phyloP scores from a whole-genome alignment of 2,329 filamentous ascomycete species.

The Microdochium paspali region DNA sequence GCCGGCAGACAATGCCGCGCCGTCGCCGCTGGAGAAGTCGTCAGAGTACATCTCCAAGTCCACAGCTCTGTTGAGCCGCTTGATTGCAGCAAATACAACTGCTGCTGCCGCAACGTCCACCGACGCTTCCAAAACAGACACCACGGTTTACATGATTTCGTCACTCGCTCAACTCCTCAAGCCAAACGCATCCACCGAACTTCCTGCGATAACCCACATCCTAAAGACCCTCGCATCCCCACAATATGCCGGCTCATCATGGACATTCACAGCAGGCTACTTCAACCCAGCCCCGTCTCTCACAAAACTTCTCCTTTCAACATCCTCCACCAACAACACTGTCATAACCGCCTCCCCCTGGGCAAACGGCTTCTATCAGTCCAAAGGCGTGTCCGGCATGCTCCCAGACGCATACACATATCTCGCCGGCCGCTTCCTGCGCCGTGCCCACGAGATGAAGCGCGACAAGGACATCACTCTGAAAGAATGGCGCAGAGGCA shows the following conservation, averaged over 20 bases:
- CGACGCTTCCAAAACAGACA: slow-evolving; percentile 35
- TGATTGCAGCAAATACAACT: slow-evolving; percentile 48
- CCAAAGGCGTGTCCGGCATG: slow-evolving; percentile 79
- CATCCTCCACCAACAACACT: slow-evolving; percentile 60
- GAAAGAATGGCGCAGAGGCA: slow-evolving; percentile 81
- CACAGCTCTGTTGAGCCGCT: slow-evolving; percentile 53
- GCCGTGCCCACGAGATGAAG: slow-evolving; percentile 36
- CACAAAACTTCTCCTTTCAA: slow-evolving; percentile 68
- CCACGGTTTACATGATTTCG: slow-evolving; percentile 74
- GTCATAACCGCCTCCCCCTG: slow-evolving; percentile 88
- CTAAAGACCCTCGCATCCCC: slow-evolving; percentile 58
- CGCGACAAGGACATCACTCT: slow-evolving; percentile 54
- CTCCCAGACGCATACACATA: slow-evolving; percentile 88
- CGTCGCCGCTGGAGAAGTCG: slow-evolving; percentile 64
- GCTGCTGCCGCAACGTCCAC: slow-evolving; percentile 12
- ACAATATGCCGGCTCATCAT: slow-evolving; percentile 59
- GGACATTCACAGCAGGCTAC: slow-evolving; percentile 97
- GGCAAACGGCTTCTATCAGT: slow-evolving; percentile 92
- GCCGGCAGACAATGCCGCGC: slow-evolving; percentile 65
- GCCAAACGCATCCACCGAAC: slow-evolving; percentile 78
- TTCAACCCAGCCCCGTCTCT: slow-evolving; percentile 91
- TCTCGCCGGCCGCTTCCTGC: slow-evolving; percentile 73
- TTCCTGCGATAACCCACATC: slow-evolving; percentile 69
- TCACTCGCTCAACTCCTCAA: slow-evolving; percentile 80
- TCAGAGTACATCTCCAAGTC: slow-evolving; percentile 61